Base-by-base conservation (phyloP, 257 asterid species). In the Scutellaria galericulata region DNA sequence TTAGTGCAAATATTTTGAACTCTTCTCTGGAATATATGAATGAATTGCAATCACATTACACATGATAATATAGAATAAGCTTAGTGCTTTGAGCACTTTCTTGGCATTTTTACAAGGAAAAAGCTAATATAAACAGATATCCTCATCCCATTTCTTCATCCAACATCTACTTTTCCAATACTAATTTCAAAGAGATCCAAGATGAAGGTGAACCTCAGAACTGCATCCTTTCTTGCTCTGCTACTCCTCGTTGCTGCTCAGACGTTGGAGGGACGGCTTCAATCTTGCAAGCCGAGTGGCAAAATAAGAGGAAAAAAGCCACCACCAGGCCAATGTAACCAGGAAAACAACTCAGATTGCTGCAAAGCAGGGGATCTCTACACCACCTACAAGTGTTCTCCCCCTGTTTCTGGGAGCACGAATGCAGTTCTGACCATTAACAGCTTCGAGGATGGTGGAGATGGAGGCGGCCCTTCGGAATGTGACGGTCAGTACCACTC, bases 361-460 rank as follows among this genome's bases (percentile, higher is more conserved):
- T 84, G 85, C 14, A 37, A 65, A 15, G 59, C 62, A 18, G 86
- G 85, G 45, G 56, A 80, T 71, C 39, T 24, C 7, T 80, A 76
- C 61, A 66, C 81, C 46, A 80, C 85, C 5, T 80, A 80, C 81
- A 71, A 70, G 46, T 80, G 89, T 9, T 82, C 85, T 0, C 85
- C 87, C 0, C 61, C 82, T 0, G 68, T 80, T 1, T 72, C 85
- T 0, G 54, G 77, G 0, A 73, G 54, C 59, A 80, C 84, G 2
- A 75, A 77, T 10, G 89, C 85, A 5, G 61, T 65, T n/a, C 82
- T 82, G 37, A 79, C 86, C 0, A 41, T 84, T 3, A 79, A 84
- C 73, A 82, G 89, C 75, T 84, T 84, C 51, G 47, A 81, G 72
- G 27, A 79, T 40, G 88, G 86, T 0, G 88, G 84, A 54, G 86